Base-by-base conservation (phyloP, 2,329 filamentous ascomycete species). In the Phialocephala subalpina region DNA sequence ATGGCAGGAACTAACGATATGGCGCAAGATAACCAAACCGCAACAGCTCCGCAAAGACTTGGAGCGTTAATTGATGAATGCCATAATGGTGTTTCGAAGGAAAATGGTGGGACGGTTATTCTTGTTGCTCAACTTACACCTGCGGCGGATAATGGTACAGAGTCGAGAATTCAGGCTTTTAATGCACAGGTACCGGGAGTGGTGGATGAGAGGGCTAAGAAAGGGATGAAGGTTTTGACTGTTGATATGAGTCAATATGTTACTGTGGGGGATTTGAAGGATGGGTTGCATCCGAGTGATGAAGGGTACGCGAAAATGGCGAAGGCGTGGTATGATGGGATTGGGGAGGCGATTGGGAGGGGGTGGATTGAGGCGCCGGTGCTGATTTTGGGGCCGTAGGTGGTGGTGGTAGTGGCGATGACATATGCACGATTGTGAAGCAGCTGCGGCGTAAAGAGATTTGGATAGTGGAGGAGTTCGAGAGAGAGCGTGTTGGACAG, bases 91-190 rank as follows among this genome's bases (percentile, higher is more conserved):
- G 76, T 73, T 64, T 77, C 78, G 0, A 22, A 3, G 5, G 49
- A 22, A 5, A n/a, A 18, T 49, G 6, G 18, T 25, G 76, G 78
- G 63, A 73, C 77, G 1, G 73, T 75, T 2, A 69, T 81, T 6
- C 62, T 81, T 5, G 76, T 80, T 18, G 78, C 78, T 5, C 72
- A 77, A 62, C 75, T 81, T 35, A 76, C 77, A 12, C 68, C 72
- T 14, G 18, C 53, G 9, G 35, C 35, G 6, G 60, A 61, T 14
- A 38, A 18, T 7, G 25, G 22, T 12, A 42, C 47, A 2, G 58
- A 65, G 20, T 56, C 61, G 6, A 52, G 53, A 5, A 52, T 67
- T 9, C 22, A 64, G n/a, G 16, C 29, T 1, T 72, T 66, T 58
- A 70, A 70, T 35, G 42, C 58, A 12, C 57, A 62, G 0, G 64